Evolutionary conservation across 768 basidiomycete genomes (phyloP).

Genomic region (Russula ochroleuca): DNA sequence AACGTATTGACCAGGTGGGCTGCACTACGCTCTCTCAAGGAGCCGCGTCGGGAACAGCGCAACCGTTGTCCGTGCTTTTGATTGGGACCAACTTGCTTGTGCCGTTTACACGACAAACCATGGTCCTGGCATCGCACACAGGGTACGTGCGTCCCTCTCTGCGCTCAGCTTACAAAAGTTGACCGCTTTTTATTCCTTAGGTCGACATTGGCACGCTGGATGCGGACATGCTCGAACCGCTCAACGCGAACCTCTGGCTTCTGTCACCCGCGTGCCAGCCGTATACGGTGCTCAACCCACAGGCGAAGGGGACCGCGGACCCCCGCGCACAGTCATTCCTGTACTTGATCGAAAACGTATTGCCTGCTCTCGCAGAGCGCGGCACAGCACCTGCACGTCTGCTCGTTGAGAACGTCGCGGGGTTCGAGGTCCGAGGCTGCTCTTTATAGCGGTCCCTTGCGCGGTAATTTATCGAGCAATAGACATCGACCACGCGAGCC

Average conservation of each 20-base stretch:
- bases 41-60: constrained; percentile 41
- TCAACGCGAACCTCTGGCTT: constrained; percentile 65
- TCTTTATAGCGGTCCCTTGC: neutral
- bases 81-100: constrained; percentile 76
- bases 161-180: neutral
- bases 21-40: constrained; percentile 61
- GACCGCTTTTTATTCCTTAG: constrained; percentile 34
- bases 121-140: constrained; percentile 44
- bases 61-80: constrained; percentile 61
- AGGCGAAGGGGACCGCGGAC: constrained; percentile 64
- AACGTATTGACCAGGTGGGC: constrained; percentile 48
- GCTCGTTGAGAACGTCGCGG: constrained; percentile 77
- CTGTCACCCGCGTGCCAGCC: constrained; percentile 82
- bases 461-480: neutral
- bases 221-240: constrained; percentile 42
- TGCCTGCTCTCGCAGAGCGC: constrained; percentile 51
- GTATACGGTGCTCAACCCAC: constrained; percentile 73
- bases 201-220: constrained; percentile 57
- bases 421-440: constrained; percentile 58
- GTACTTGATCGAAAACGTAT: constrained; percentile 57
- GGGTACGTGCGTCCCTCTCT: constrained; percentile 38
- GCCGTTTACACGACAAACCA: constrained; percentile 65
- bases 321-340: constrained; percentile 74
- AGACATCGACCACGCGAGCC: constrained; percentile 64
- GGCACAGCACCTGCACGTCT: constrained; percentile 52